Percentiles rank a stretch among this genome's conserved stretches.
Conservation (phyloP, 805 yeast genomes). For the Candida chilensis region DNA sequence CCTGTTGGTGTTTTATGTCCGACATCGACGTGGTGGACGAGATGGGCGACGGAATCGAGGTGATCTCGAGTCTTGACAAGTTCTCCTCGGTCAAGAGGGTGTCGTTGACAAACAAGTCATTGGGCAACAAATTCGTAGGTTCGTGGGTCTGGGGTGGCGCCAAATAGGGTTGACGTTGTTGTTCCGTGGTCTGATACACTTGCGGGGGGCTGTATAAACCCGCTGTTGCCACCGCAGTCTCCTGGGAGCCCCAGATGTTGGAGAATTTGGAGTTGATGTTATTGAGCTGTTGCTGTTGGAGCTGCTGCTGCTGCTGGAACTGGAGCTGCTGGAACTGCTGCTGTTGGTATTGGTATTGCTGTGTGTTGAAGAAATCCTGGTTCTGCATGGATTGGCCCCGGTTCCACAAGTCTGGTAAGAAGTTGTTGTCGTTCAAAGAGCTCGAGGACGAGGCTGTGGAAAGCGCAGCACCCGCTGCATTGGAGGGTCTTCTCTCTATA, state of each 20-base stretch:
- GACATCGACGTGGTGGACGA: slow-evolving; percentile 2
- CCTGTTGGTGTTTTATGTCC: slow-evolving; percentile 2
- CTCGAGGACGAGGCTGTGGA: too few relatives aligned
- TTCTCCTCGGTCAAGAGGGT: slow-evolving; percentile 27
- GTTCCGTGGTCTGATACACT: not conserved
- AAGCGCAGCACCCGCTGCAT: too few relatives aligned
- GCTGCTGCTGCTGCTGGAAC: slow-evolving; percentile 8
- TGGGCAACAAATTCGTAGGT: slow-evolving; percentile 9
- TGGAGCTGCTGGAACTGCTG: slow-evolving; percentile 4
- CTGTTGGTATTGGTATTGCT: slow-evolving; percentile 6
- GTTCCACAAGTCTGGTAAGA: slow-evolving; percentile 25
- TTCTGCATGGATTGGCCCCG: slow-evolving; percentile 6
- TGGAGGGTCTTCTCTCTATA: too few relatives aligned
- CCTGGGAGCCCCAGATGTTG: slow-evolving; percentile 1
- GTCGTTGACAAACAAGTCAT: slow-evolving; percentile 8
- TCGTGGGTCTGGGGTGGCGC: too few relatives aligned
- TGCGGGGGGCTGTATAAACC: slow-evolving; percentile 1
- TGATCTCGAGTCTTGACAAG: slow-evolving; percentile 14
- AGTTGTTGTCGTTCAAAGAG: too few relatives aligned
- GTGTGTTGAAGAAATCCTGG: slow-evolving; percentile 2
- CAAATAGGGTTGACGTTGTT: not conserved
- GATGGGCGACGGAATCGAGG: slow-evolving; percentile 4
- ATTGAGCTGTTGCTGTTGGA: slow-evolving; percentile 11
- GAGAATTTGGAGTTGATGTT: slow-evolving; percentile 9
- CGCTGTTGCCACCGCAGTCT: slow-evolving; percentile 5